A percentile compares a stretch with the other conserved stretches of the same genome.
phyloP scores from a whole-genome alignment of 768 basidiomycete genomes.

The Agaricus subrufescens region DNA sequence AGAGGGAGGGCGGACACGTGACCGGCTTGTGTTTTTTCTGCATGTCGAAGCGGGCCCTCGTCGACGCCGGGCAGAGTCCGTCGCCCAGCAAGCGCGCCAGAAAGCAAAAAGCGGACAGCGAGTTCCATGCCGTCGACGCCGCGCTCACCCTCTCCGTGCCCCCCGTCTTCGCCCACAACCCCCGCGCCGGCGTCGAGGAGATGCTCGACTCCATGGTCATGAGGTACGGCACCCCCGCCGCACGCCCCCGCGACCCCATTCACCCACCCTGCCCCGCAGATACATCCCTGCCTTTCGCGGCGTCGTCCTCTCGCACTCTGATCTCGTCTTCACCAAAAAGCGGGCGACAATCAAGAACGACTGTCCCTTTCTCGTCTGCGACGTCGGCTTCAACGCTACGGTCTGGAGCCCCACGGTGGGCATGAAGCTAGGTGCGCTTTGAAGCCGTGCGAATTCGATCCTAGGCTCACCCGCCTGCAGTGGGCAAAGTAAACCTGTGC shows the following conservation, averaged over 20 bases:
- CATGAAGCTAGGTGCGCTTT: slow-evolving; percentile 65
- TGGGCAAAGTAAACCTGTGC: slow-evolving; percentile 81
- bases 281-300: slow-evolving; percentile 86
- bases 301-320: slow-evolving; percentile 83
- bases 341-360: slow-evolving; percentile 71
- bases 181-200: slow-evolving; percentile 75
- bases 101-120: slow-evolving; percentile 28
- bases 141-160: slow-evolving; percentile 71
- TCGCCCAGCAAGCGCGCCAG: slow-evolving; percentile 38
- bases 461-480: slow-evolving; percentile 31
- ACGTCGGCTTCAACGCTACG: slow-evolving; percentile 75
- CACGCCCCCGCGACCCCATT: neutral
- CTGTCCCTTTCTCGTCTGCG: slow-evolving; percentile 79
- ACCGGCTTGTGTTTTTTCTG: neutral
- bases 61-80: neutral
- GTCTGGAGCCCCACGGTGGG: slow-evolving; percentile 87
- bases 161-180: slow-evolving; percentile 73
- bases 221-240: slow-evolving; percentile 52
- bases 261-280: slow-evolving; percentile 34
- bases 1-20: slow-evolving; percentile 1
- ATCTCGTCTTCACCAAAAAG: slow-evolving; percentile 59
- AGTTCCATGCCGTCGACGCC: slow-evolving; percentile 63
- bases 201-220: slow-evolving; percentile 94
- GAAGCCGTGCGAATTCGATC: neutral
- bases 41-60: slow-evolving; percentile 3